These are phyloP conservation scores for Pseudocercospora ulei DNA, from an alignment of 2,329 filamentous ascomycete genomes.

Conservation along the genomic window DNA sequence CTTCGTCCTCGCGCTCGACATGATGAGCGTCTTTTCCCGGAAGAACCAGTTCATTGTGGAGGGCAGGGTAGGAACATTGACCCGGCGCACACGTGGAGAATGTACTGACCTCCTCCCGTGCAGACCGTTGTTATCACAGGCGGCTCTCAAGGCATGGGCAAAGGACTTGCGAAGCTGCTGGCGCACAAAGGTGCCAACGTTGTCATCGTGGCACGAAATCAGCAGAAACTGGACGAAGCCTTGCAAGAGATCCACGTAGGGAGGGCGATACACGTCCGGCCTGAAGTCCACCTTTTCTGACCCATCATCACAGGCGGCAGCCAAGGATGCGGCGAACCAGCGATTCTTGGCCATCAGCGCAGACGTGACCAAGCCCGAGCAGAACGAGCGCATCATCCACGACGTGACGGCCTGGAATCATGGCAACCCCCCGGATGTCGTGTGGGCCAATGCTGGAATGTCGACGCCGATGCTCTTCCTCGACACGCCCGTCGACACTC, in stretches of 20 bases:
- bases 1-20: conserved; percentile 35
- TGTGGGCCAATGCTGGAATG: conserved; percentile 81
- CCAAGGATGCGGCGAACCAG: conserved; percentile 57
- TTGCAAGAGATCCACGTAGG: conserved; percentile 55
- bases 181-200: conserved; percentile 76
- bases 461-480: conserved; percentile 66
- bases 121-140: conserved; percentile 86
- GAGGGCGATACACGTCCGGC: too few species aligned
- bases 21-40: conserved; percentile 59
- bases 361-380: conserved; percentile 63
- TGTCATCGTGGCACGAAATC: conserved; percentile 71
- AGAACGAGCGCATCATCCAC: conserved; percentile 58
- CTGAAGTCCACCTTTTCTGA: too few species aligned
- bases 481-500: conserved; percentile 57
- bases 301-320: conserved; percentile 47
- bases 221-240: conserved; percentile 62
- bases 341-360: conserved; percentile 75
- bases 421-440: conserved; percentile 62
- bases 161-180: conserved; percentile 62
- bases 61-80: conserved; percentile 56
- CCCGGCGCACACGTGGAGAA: too few species aligned
- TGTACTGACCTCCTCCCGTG: too few species aligned
- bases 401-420: conserved; percentile 73
- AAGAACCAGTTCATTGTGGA: conserved; percentile 75
- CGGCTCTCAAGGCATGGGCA: conserved; percentile 86